A percentile compares a stretch with the other conserved stretches of the same genome.
Conservation (phyloP, 2,329 filamentous ascomycete species). For the Tolypocladium pustulatum region DNA sequence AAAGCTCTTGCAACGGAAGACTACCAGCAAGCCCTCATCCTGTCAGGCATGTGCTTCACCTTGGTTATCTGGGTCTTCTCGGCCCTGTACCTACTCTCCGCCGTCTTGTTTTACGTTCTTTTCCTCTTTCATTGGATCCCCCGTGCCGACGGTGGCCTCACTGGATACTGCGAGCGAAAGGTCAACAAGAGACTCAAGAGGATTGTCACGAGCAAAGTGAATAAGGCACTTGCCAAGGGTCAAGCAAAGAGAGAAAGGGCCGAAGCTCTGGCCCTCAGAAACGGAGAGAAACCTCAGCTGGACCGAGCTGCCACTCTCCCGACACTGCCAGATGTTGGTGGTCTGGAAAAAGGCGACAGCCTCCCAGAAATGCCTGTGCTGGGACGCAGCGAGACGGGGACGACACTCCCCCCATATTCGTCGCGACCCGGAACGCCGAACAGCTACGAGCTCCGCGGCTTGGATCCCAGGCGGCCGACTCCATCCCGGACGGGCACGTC, state of each 20-base stretch:
- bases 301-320: slow-evolving; percentile 60
- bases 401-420: slow-evolving; percentile 51
- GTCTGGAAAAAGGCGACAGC: slow-evolving; percentile 29
- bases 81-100: slow-evolving; percentile 62
- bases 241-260: slow-evolving; percentile 47
- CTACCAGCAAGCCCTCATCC: slow-evolving; percentile 68
- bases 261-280: slow-evolving; percentile 42
- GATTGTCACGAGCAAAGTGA: slow-evolving; percentile 79
- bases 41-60: slow-evolving; percentile 89
- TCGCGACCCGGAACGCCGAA: slow-evolving; percentile 47
- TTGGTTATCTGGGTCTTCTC: slow-evolving; percentile 81
- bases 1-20: slow-evolving; percentile 61
- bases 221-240: slow-evolving; percentile 77
- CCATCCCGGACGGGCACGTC: slow-evolving; percentile 41
- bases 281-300: slow-evolving; percentile 36
- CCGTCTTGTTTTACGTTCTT: slow-evolving; percentile 68
- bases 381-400: slow-evolving; percentile 47
- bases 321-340: slow-evolving; percentile 33
- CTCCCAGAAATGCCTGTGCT: slow-evolving; percentile 49
- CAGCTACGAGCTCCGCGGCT: slow-evolving; percentile 39
- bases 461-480: slow-evolving; percentile 40
- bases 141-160: slow-evolving; percentile 65
- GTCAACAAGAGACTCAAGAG: slow-evolving; percentile 75
- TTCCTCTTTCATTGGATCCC: slow-evolving; percentile 94
- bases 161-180: slow-evolving; percentile 83